Evolutionary conservation across 1,284 basidiomycete genomes (phyloP), one percentile per base, ranked within the genome.

Genomic region (Takashimella tepidaria): DNA sequence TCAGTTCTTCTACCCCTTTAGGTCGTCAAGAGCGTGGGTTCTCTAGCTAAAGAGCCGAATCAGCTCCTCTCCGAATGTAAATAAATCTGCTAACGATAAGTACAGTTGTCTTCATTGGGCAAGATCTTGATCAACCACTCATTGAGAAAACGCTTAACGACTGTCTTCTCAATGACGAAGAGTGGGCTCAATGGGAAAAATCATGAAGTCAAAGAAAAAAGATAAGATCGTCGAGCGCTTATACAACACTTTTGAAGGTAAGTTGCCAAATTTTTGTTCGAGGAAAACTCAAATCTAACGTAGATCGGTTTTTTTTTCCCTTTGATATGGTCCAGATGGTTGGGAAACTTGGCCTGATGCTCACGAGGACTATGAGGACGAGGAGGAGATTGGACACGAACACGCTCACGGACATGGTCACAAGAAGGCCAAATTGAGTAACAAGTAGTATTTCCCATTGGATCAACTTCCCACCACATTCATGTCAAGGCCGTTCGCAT

Each of bases 181-280:
- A 79, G 64, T 77, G 72, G 76, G 48, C 59, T 8, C 26, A 61
- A 37, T 79, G 74, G 73, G 58, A 73, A 49, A 66, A 63, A 61
- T 75, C 40, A 78, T 78, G 77, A 66, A 64, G 41, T 66, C 63
- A 45, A 58, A 60, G 27, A 53, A 54, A 12, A 58, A 62, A 5
- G 62, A 67, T n/a, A 62, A 64, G 46, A 71, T 74, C 55, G 53
- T 66, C 37, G 59, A 71, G 26, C 66, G 60, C 45, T 66, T 77
- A 19, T 61, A 67, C 26, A 59, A 73, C 41, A 49, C 71, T 23
- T 76, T 75, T 46, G 73, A 74, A 21, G 75, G 64, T 75, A 44
- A 66, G 65, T 59, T 21, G 4, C 26, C 21, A 8, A 19, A 6
- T 40, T 16, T 16, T n/a, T 19, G 5, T 47, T 13, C 5, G n/a